Percentiles rank a stretch among this genome's conserved stretches.
Conservation (phyloP, 768 basidiomycete species). For the Gymnopilus junonius region DNA sequence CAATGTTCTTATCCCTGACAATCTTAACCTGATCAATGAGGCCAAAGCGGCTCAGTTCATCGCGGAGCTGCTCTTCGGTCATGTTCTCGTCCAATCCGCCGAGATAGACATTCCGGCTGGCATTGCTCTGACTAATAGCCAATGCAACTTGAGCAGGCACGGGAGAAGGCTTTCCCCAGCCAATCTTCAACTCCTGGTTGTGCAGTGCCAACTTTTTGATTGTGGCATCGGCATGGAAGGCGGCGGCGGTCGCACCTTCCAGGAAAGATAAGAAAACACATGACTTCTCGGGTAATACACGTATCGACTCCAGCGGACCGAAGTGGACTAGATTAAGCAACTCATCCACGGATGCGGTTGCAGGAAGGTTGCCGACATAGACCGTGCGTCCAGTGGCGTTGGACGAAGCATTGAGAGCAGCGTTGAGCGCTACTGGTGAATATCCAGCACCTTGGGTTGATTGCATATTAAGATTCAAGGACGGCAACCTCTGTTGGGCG, state of each 20-base stretch:
- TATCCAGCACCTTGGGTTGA: conserved; percentile 66
- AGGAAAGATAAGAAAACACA: conserved; percentile 99
- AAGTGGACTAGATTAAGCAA: conserved; percentile 97
- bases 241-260: conserved; percentile 89
- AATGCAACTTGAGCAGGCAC: conserved; percentile 86
- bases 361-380: conserved; percentile 95
- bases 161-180: conserved; percentile 95
- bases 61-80: conserved; percentile 91
- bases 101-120: conserved; percentile 95
- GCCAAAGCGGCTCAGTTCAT: conserved; percentile 91
- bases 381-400: conserved; percentile 85
- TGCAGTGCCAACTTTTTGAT: conserved; percentile 94
- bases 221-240: conserved; percentile 96
- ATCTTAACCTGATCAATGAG: conserved; percentile 99
- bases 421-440: conserved; percentile 78
- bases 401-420: conserved; percentile 70
- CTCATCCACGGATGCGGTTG: conserved; percentile 96
- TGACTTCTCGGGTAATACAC: conserved; percentile 94
- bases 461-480: conserved; percentile 70
- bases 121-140: conserved; percentile 91
- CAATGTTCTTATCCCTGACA: conserved; percentile 98
- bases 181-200: conserved; percentile 96
- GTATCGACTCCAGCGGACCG: conserved; percentile 93
- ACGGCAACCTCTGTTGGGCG: conserved; percentile 64
- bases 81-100: conserved; percentile 89